Conservation (phyloP, 306 rosid genomes). For the Benincasa hispida region DNA sequence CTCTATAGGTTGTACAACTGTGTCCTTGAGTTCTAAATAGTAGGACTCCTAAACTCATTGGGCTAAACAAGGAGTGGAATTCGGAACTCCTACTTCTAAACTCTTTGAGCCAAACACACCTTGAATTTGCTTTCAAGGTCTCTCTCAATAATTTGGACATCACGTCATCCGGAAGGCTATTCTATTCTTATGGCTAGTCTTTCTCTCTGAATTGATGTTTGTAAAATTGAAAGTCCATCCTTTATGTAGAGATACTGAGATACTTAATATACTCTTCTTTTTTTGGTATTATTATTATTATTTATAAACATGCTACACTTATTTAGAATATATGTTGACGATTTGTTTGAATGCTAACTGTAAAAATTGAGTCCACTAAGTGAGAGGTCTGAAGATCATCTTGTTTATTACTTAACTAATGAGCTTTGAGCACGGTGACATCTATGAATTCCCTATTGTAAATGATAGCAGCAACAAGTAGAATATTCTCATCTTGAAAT, state of each 20-base stretch:
- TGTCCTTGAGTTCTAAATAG: no score
- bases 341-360: neutral
- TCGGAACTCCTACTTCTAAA: no score
- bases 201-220: neutral
- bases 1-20: no score
- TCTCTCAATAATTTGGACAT: neutral
- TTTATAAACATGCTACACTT: neutral
- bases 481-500: conserved; percentile 21
- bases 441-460: neutral
- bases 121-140: neutral
- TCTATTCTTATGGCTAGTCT: neutral
- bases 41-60: no score
- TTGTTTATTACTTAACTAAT: neutral
- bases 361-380: neutral
- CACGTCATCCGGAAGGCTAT: neutral
- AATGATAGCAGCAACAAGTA: neutral
- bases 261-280: neutral
- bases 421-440: neutral
- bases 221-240: neutral
- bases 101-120: no score
- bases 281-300: neutral
- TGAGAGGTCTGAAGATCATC: neutral
- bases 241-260: neutral
- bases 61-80: no score
- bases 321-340: neutral